These are phyloP conservation scores for Hortaea sp. DNA, from an alignment of 2,329 filamentous ascomycete genomes.

Conservation along the genomic window DNA sequence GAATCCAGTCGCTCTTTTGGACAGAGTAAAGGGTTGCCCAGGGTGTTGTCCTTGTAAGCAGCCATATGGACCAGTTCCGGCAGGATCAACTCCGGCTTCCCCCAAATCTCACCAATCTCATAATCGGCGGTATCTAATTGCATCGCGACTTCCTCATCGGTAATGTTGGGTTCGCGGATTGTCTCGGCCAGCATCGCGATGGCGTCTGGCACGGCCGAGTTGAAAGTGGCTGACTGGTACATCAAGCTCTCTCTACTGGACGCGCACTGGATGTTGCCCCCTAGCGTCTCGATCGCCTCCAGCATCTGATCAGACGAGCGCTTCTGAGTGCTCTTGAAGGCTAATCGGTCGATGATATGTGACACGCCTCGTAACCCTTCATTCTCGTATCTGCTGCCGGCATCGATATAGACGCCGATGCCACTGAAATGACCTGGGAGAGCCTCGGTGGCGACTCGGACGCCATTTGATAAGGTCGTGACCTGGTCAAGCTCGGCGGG, in stretches of 20 bases:
- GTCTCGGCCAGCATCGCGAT: conserved; percentile 84
- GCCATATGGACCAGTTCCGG: conserved; percentile 93
- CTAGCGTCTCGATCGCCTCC: conserved; percentile 75
- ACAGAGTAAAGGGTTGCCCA: conserved; percentile 87
- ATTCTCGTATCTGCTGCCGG: conserved; percentile 89
- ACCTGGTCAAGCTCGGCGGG: conserved; percentile 79
- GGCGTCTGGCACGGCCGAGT: conserved; percentile 74
- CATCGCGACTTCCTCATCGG: conserved; percentile 73
- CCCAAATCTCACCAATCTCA: conserved; percentile 95
- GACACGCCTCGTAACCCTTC: conserved; percentile 75
- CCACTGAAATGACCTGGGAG: conserved; percentile 90
- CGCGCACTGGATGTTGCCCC: conserved; percentile 93
- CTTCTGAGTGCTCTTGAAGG: conserved; percentile 76
- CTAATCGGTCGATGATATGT: conserved; percentile 90
- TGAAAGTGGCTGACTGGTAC: conserved; percentile 98
- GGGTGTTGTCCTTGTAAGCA: conserved; percentile 89
- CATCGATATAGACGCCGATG: conserved; percentile 91
- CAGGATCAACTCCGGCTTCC: conserved; percentile 89
- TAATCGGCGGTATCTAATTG: conserved; percentile 89
- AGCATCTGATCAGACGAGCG: conserved; percentile 75
- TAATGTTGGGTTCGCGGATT: conserved; percentile 75
- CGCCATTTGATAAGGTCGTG: conserved; percentile 80
- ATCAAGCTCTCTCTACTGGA: conserved; percentile 92
- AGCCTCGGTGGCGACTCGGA: conserved; percentile 90
- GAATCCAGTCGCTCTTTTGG: conserved; percentile 68